phyloP scores from a whole-genome alignment of 805 yeast species.

The Sugiyamaella qingdaonensis region DNA sequence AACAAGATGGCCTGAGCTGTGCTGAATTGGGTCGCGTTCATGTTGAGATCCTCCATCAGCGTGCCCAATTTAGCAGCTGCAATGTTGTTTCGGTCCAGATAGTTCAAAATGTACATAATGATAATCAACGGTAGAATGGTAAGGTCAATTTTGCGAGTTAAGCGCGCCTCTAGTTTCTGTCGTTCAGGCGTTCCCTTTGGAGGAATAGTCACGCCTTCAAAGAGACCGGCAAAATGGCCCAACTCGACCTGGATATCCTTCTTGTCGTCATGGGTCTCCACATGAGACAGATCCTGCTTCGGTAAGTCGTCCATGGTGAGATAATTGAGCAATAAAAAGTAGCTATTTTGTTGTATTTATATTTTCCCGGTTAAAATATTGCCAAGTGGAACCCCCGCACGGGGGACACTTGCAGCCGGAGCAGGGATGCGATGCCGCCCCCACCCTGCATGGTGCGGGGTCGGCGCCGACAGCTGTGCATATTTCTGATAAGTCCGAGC shows the following conservation, averaged over 20 bases:
- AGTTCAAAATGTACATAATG: conserved; percentile 30
- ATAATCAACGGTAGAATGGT: conserved; percentile 34
- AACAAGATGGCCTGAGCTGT: conserved; percentile 40
- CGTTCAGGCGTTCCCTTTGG: conserved; percentile 40
- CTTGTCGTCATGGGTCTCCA: conserved; percentile 1
- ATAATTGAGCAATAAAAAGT: neutral
- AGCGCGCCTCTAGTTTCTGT: conserved; percentile 38
- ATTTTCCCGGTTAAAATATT: neutral
- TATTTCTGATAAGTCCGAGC: no score
- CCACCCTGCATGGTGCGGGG: no score
- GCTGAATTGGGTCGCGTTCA: conserved; percentile 39
- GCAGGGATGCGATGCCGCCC: no score
- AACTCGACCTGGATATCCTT: neutral
- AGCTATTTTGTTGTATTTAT: neutral
- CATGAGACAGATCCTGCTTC: neutral
- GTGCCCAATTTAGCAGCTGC: conserved; percentile 35
- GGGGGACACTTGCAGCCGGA: neutral
- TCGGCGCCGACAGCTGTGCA: no score
- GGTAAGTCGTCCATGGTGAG: conserved; percentile 2
- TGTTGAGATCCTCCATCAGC: conserved; percentile 33
- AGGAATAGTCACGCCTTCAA: conserved; percentile 24
- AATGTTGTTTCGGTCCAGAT: conserved; percentile 36
- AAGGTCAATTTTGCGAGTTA: conserved; percentile 46
- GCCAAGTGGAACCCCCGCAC: neutral
- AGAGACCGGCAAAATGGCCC: conserved; percentile 16